phyloP scores from a whole-genome alignment of 73 alveolate species.

The Paramecium biaurelia region DNA sequence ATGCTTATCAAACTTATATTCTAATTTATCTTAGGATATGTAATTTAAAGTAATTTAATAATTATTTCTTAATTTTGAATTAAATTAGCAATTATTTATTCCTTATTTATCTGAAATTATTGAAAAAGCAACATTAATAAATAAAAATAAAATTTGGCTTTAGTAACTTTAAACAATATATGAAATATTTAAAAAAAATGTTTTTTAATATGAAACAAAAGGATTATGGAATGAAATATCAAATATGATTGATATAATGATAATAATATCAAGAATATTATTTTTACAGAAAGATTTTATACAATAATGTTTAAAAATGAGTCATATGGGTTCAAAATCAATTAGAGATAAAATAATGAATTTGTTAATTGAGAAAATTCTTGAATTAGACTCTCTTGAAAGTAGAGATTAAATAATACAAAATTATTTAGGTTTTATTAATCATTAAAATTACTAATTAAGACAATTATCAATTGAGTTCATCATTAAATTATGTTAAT shows the following conservation, averaged over 20 bases:
- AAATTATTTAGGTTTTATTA: not conserved
- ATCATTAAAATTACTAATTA: not conserved
- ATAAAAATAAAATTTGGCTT: not conserved
- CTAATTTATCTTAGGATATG: not conserved
- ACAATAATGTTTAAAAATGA: not conserved
- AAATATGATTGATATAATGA: not conserved
- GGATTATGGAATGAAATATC: constrained; percentile 8
- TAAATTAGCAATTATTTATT: not conserved
- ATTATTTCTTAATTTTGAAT: not conserved
- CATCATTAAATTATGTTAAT: not conserved
- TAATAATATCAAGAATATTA: not conserved
- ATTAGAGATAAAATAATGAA: not conserved
- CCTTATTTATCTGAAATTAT: constrained; percentile 22
- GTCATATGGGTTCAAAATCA: not conserved
- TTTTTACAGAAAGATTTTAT: not conserved
- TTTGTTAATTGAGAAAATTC: not conserved
- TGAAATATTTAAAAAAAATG: not conserved
- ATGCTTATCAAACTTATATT: not conserved
- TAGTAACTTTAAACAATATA: not conserved
- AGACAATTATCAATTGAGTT: not conserved
- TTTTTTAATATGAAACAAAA: not conserved
- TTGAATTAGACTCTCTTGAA: not conserved
- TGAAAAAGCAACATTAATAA: not conserved
- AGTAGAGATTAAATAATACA: not conserved
- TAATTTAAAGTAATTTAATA: not conserved